These are phyloP conservation scores for Heracleum sosnowskyi DNA, from an alignment of 129 eudicot genomes.

Conservation along the genomic window DNA sequence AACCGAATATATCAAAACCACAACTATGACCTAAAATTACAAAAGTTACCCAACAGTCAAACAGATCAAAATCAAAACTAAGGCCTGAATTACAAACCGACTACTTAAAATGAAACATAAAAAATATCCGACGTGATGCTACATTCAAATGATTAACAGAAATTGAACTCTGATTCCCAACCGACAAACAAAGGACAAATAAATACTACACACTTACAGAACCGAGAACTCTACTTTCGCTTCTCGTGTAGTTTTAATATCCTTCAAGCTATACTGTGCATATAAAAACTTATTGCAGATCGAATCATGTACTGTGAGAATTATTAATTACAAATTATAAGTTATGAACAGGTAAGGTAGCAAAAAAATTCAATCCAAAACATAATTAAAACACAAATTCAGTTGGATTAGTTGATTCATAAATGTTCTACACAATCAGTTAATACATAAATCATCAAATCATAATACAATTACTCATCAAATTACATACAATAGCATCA, in stretches of 20 bases:
- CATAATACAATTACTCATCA: not conserved
- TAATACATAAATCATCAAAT: conserved; percentile 12
- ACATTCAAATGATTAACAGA: not conserved
- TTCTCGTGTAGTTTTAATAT: not conserved
- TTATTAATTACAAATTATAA: too few species aligned
- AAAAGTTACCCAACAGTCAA: not conserved
- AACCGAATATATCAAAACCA: not conserved
- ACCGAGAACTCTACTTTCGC: not conserved
- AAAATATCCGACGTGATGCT: too few species aligned
- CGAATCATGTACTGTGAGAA: too few species aligned
- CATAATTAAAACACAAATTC: not conserved
- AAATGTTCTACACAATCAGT: conserved; percentile 8
- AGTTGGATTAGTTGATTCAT: not conserved
- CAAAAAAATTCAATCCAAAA: too few species aligned
- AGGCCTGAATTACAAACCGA: not conserved
- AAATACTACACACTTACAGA: too few species aligned
- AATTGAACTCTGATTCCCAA: not conserved
- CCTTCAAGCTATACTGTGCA: not conserved
- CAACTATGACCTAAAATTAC: not conserved
- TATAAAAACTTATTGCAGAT: too few species aligned
- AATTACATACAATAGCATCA: not conserved
- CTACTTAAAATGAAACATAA: not conserved
- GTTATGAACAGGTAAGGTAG: too few species aligned
- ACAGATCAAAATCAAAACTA: not conserved
- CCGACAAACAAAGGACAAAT: not conserved